Conservation (phyloP, 2,329 filamentous ascomycete species). For the Calonectria hongkongensis region DNA sequence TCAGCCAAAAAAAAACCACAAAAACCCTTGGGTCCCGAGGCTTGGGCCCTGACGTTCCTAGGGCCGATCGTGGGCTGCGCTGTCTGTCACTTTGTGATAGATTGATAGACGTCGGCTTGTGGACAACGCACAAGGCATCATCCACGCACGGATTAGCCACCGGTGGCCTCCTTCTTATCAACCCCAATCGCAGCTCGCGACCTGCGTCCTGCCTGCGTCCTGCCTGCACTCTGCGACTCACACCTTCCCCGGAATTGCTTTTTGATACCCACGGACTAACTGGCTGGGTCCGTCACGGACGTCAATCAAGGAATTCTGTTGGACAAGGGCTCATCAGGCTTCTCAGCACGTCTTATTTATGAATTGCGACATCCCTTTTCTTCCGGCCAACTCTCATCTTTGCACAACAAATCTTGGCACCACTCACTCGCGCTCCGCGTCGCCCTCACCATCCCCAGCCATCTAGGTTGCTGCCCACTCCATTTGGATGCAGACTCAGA, state of each 20-base stretch:
- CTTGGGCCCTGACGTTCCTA: constrained; percentile 24
- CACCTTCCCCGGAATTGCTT: constrained; percentile 40
- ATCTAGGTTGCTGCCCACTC: constrained; percentile 23
- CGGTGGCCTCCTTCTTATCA: constrained; percentile 15
- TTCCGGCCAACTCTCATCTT: constrained; percentile 1
- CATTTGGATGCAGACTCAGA: constrained; percentile 33
- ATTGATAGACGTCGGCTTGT: constrained; percentile 9
- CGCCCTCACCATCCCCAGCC: not conserved
- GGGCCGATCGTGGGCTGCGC: constrained; percentile 20
- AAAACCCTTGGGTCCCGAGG: constrained; percentile 23
- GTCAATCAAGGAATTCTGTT: constrained; percentile 33
- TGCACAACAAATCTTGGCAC: not conserved
- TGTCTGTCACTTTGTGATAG: constrained; percentile 22
- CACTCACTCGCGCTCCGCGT: not conserved
- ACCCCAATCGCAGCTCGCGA: constrained; percentile 25
- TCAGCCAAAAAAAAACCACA: constrained; percentile 27
- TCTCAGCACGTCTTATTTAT: constrained; percentile 38
- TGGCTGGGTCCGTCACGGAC: constrained; percentile 41
- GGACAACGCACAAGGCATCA: constrained; percentile 15
- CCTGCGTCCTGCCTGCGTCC: constrained; percentile 5
- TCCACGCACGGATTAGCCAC: not conserved
- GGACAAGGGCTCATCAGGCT: constrained; percentile 31
- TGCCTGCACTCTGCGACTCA: constrained; percentile 22
- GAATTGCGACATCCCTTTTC: constrained; percentile 34
- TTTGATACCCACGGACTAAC: constrained; percentile 43